Conservation (phyloP, 768 basidiomycete species). For the Tylopilus rubrobrunneus region DNA sequence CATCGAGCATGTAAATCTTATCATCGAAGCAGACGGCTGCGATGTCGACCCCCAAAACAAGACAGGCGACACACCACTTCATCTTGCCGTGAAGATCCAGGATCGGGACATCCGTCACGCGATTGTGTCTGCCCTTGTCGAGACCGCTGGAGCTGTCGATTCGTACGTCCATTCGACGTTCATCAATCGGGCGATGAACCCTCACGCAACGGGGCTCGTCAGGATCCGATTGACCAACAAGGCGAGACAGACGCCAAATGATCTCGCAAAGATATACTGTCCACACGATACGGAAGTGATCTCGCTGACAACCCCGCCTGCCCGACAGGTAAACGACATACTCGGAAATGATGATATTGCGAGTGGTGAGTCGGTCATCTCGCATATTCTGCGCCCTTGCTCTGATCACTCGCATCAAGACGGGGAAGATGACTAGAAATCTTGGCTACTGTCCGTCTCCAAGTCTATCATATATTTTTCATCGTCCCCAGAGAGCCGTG, state of each 20-base stretch:
- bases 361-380: slow-evolving; percentile 9
- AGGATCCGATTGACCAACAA: slow-evolving; percentile 25
- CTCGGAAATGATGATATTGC: slow-evolving; percentile 17
- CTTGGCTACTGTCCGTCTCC: not conserved
- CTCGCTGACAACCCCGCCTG: slow-evolving; percentile 19
- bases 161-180: slow-evolving; percentile 15
- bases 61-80: slow-evolving; percentile 26
- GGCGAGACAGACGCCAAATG: slow-evolving; percentile 26
- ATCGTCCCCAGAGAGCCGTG: not conserved
- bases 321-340: slow-evolving; percentile 8
- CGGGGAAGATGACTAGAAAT: slow-evolving; percentile 2
- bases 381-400: not conserved
- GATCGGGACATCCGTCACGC: slow-evolving; percentile 11
- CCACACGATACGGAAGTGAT: slow-evolving; percentile 14
- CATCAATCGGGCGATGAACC: not conserved
- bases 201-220: not conserved
- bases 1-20: slow-evolving; percentile 17
- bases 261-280: slow-evolving; percentile 19
- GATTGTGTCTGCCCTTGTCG: slow-evolving; percentile 23
- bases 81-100: slow-evolving; percentile 24
- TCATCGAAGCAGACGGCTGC: slow-evolving; percentile 26
- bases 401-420: slow-evolving; percentile 6
- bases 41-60: slow-evolving; percentile 27
- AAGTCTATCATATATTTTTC: not conserved
- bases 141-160: slow-evolving; percentile 20